phyloP scores from a whole-genome alignment of 2,329 filamentous ascomycete species.

The Ophiostoma pallidulum region DNA sequence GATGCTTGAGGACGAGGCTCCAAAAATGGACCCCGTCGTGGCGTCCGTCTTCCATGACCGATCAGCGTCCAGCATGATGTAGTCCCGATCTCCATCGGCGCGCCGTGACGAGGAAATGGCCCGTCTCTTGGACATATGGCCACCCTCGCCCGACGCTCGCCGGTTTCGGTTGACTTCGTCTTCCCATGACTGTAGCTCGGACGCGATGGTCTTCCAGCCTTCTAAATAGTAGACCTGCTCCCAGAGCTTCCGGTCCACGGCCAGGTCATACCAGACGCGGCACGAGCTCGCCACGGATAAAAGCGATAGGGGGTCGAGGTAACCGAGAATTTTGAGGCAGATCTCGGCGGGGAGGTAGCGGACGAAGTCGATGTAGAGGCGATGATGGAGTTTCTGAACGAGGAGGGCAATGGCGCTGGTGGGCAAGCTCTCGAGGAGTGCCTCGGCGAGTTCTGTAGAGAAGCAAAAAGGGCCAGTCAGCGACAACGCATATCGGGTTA shows the following conservation, averaged over 20 bases:
- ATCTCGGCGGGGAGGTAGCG: constrained; percentile 80
- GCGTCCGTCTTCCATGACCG: constrained; percentile 20
- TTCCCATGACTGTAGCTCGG: constrained; percentile 60
- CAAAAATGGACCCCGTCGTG: not conserved
- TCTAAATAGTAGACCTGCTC: constrained; percentile 71
- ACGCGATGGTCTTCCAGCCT: constrained; percentile 67
- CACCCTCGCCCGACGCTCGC: constrained; percentile 34
- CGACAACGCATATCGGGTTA: too few relatives aligned
- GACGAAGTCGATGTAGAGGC: constrained; percentile 89
- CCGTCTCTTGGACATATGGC: constrained; percentile 46
- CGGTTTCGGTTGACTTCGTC: constrained; percentile 43
- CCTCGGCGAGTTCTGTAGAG: constrained; percentile 77
- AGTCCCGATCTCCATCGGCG: constrained; percentile 37
- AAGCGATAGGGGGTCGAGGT: constrained; percentile 72
- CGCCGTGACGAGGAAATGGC: constrained; percentile 34
- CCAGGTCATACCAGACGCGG: constrained; percentile 69
- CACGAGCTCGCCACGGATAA: constrained; percentile 72
- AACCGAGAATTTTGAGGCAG: constrained; percentile 79
- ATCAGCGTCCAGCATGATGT: constrained; percentile 30
- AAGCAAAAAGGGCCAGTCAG: not conserved
- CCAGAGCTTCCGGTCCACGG: constrained; percentile 81
- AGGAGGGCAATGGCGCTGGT: constrained; percentile 73
- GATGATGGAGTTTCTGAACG: constrained; percentile 67
- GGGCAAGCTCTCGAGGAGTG: constrained; percentile 65
- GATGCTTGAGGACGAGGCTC: not conserved